Evolutionary conservation across 2,329 filamentous ascomycete genomes (phyloP), one percentile per base, ranked within the genome.

Genomic region (Talaromyces sp.): DNA sequence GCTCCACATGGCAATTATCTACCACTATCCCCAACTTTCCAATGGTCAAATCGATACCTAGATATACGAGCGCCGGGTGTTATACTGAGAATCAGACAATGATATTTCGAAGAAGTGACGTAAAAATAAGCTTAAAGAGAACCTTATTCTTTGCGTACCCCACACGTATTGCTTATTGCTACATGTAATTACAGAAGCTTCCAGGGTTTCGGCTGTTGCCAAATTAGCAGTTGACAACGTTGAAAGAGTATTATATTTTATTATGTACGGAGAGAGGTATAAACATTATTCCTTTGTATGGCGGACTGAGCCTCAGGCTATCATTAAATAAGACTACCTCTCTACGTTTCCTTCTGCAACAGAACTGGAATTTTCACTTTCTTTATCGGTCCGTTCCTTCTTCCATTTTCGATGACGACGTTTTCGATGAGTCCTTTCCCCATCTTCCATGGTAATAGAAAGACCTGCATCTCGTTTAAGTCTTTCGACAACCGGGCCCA

Each of bases 401-500:
- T 31, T 28, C 50, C 50, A 53, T 53, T 31, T 53, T 30, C 50
- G 50, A 53, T 53, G 50, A 30, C 27, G 44, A 5, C 50, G 23
- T 53, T 16, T 53, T 53, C 50, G 23, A 53, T n/a, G 23, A n/a
- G 50, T 53, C 16, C 28, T 53, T 18, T 53, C 30, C 3, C 31
- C 28, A 1, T 53, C n/a, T 2, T 53, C 50, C 12, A 9, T 7
- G 28, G 16, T n/a, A 31, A n/a, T 36, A 14, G 3, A 10, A 36
- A 62, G 58, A 56, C 78, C 78, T n/a, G 75, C 76, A 61, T 79
- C 75, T 54, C 70, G 75, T 67, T 83, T 84, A 60, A 91, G 70
- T 31, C 81, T 72, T 33, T 83, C 76, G 3, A 94, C 80, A 3
- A 86, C 79, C 4, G 82, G 82, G 0, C 89, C 89, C 68, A 90